phyloP scores from a whole-genome alignment of 306 rosid species.

The Canavalia gladiata region DNA sequence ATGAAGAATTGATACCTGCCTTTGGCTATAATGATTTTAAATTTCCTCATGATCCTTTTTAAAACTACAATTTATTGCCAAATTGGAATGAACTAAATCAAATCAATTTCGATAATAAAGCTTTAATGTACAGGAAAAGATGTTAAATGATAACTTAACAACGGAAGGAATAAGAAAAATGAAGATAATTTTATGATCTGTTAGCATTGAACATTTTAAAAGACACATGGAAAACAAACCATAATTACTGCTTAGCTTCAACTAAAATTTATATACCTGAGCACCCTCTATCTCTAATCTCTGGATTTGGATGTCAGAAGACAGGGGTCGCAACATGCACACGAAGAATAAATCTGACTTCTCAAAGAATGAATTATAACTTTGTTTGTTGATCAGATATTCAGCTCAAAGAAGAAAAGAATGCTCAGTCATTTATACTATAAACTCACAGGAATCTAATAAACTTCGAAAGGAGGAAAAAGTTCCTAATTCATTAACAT shows the following conservation, averaged over 20 bases:
- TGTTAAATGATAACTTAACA: conserved; percentile 9
- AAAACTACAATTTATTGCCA: neutral
- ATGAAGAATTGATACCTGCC: too few species aligned
- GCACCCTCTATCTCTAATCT: conserved; percentile 73
- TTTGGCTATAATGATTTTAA: too few species aligned
- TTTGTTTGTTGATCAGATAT: too few species aligned
- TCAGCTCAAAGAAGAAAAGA: too few species aligned
- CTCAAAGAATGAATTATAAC: too few species aligned
- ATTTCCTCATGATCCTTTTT: neutral
- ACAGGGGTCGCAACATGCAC: conserved; percentile 54
- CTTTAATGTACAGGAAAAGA: neutral
- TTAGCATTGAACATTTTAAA: neutral
- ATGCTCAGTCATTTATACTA: too few species aligned
- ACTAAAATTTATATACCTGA: conserved; percentile 52
- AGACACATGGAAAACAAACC: too few species aligned
- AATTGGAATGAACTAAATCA: neutral
- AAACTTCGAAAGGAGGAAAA: too few species aligned
- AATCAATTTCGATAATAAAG: neutral
- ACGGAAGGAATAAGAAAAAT: neutral
- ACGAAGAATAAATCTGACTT: too few species aligned
- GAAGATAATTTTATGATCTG: neutral
- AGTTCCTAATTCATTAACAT: too few species aligned
- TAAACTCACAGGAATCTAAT: too few species aligned
- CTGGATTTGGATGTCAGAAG: conserved; percentile 69
- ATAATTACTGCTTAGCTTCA: neutral